Evolutionary conservation across 306 rosid species (phyloP).

Genomic region (Lablab purpureus): DNA sequence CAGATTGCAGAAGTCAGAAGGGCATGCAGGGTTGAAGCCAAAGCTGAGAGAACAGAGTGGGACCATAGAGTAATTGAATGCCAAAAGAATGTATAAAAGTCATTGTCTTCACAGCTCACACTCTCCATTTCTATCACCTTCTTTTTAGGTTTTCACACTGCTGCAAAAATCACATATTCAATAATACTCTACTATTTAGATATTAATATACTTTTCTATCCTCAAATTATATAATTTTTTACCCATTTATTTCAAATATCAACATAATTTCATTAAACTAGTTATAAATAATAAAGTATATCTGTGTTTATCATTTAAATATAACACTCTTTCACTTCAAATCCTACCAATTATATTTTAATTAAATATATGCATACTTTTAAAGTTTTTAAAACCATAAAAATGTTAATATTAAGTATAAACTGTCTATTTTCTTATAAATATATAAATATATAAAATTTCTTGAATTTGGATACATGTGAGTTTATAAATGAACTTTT

Average conservation of each 20-base stretch:
- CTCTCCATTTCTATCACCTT: background rate
- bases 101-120: conserved; percentile 27
- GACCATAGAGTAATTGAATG: conserved; percentile 16
- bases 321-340: background rate
- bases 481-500: background rate
- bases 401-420: background rate
- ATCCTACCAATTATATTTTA: too few relatives aligned
- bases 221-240: background rate
- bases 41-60: background rate
- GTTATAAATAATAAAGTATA: background rate
- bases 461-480: background rate
- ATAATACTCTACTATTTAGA: too few relatives aligned
- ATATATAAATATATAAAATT: background rate
- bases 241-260: background rate
- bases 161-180: too few relatives aligned
- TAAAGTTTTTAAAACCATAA: background rate
- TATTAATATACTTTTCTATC: too few relatives aligned
- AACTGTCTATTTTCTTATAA: too few relatives aligned
- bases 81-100: background rate
- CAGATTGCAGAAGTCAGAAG: background rate
- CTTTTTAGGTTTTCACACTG: too few relatives aligned
- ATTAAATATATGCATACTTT: background rate
- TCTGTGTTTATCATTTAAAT: background rate
- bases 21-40: background rate
- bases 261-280: background rate